Base-by-base conservation (phyloP, 257 asterid genomes). In the Solanum piurae region DNA sequence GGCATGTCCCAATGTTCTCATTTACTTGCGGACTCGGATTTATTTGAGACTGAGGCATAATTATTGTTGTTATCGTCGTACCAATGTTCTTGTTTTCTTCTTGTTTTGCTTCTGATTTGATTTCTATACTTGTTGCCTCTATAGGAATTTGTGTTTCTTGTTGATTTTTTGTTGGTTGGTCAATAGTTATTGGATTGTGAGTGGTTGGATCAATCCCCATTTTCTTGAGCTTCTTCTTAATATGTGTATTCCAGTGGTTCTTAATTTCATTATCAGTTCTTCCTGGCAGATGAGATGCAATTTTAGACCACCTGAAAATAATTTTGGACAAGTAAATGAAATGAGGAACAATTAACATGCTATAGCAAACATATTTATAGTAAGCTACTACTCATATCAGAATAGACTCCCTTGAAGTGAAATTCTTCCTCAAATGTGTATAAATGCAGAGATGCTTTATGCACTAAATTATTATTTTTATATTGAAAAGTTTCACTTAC, bases 221-320 rank as follows among this genome's bases (percentile, higher is more conserved):
- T 92, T 97, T 97, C 94, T 80, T 94, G 33, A 97, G 89, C 88
- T 95, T 95, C 82, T 97, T 95, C 90, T 97, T 97, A 44, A 97
- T 94, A 92, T 97, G 99, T 1, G 99, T 97, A 87, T 97, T 97
- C 99, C 98, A 97, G 14, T 95, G 98, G 85, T 97, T 97, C 91
- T 95, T 97, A 88, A 97, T 97, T 91, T 97, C 99, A 89, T 97
- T 97, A 88, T 97, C 99, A 0, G 99, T 97, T 92, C 99, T 92
- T 80, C 99, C 99, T 0, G 99, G 98, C 9, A 97, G 94, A 89
- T 95, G 97, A 88, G 99, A 96, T 36, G 98, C 99, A 64, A 96
- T 96, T 73, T 95, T 96, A 55, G 99, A 94, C 99, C 99, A 96
- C 83, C 99, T 96, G 90, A 60, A 88, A 44, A 86, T 4, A 42